phyloP scores from a whole-genome alignment of 1,139 yeast species.

The Zygotorulaspora mrakii region DNA sequence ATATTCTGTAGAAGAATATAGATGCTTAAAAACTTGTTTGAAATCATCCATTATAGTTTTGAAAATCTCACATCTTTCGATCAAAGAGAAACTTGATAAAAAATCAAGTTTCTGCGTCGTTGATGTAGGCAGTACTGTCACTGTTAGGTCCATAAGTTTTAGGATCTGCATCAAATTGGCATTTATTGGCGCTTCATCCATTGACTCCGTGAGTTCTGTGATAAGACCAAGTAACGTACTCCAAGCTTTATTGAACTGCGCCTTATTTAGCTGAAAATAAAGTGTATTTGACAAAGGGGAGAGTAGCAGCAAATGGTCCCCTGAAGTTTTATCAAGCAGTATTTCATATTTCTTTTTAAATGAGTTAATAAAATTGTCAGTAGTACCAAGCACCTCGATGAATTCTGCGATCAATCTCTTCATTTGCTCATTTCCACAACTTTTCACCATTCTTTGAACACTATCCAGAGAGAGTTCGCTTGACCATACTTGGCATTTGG shows the following conservation, averaged over 20 bases:
- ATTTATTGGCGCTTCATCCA: conserved; percentile 10
- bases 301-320: conserved; percentile 45
- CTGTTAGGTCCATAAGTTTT: conserved; percentile 50
- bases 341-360: conserved; percentile 21
- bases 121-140: conserved; percentile 60
- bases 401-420: conserved; percentile 5
- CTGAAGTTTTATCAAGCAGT: conserved; percentile 17
- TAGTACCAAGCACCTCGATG: conserved; percentile 30
- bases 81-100: conserved; percentile 39
- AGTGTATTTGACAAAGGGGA: conserved; percentile 62
- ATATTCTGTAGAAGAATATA: conserved; percentile 37
- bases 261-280: conserved; percentile 46
- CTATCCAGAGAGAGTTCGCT: conserved; percentile 26
- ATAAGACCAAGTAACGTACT: conserved; percentile 29
- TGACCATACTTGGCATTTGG: conserved; percentile 37
- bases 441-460: conserved; percentile 22
- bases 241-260: conserved; percentile 29
- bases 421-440: conserved; percentile 4
- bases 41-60: conserved; percentile 39
- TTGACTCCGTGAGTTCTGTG: conserved; percentile 21
- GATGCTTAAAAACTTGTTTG: conserved; percentile 35
- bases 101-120: conserved; percentile 45
- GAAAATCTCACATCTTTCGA: conserved; percentile 40
- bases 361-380: conserved; percentile 34
- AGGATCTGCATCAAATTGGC: conserved; percentile 28